A percentile compares a stretch with the other conserved stretches of the same genome.
Conservation (phyloP, 441 rosid genomes). For the Brassica hybrid region DNA sequence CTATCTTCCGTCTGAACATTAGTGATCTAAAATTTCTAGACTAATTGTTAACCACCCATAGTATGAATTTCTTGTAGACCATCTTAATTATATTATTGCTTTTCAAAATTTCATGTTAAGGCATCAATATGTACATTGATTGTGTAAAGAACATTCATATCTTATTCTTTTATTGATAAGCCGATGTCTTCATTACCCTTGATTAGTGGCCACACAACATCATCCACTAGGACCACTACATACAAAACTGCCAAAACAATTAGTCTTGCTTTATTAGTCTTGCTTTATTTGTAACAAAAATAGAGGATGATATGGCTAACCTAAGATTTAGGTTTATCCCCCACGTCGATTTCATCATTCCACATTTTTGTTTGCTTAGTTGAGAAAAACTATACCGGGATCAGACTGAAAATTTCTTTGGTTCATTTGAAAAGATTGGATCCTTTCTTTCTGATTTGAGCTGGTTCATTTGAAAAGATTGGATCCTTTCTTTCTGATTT, state of each 20-base stretch:
- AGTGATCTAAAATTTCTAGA: constrained; percentile 2
- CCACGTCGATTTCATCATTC: not conserved
- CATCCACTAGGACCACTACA: too few species aligned
- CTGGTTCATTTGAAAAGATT: not conserved
- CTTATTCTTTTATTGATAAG: not conserved
- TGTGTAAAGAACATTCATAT: constrained; percentile 1
- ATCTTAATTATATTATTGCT: constrained; percentile 3
- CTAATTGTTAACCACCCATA: constrained; percentile 23
- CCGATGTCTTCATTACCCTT: not conserved
- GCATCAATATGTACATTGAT: not conserved
- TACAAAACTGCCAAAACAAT: not conserved
- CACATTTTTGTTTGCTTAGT: not conserved
- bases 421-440: not conserved
- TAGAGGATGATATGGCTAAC: not conserved
- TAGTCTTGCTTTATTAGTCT: too few species aligned
- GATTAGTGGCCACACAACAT: constrained; percentile 1
- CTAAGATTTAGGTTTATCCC: not conserved
- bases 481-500: not conserved
- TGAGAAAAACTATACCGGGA: not conserved
- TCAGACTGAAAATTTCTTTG: not conserved
- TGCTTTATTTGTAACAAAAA: not conserved
- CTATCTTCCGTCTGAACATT: not conserved
- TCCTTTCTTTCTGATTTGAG: not conserved
- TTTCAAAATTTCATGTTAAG: not conserved
- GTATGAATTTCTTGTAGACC: constrained; percentile 30